Evolutionary conservation across 2,329 filamentous ascomycete species (phyloP).

Genomic region (Talaromyces pinophilus): DNA sequence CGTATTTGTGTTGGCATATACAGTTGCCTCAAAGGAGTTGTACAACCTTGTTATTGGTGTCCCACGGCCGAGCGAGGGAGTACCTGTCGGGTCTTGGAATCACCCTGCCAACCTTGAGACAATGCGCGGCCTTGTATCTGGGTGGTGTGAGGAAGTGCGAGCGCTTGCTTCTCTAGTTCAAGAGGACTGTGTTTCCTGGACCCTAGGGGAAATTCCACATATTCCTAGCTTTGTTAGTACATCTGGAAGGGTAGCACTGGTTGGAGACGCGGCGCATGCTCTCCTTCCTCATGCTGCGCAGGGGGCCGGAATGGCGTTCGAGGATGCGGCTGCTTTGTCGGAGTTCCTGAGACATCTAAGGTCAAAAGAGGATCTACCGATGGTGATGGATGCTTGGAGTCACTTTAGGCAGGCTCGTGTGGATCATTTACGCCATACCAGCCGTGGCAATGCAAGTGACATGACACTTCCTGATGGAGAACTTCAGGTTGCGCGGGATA

Average conservation of each 20-base stretch:
- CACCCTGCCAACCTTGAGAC: slow-evolving; percentile 10
- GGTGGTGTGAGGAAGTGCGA: slow-evolving; percentile 8
- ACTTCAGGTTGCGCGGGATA: slow-evolving; percentile 5
- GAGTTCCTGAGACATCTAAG: slow-evolving; percentile 4
- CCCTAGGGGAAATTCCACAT: not conserved
- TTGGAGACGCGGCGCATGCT: slow-evolving; percentile 67
- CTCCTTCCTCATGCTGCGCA: slow-evolving; percentile 64
- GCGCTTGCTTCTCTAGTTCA: slow-evolving; percentile 2
- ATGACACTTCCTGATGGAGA: slow-evolving; percentile 12
- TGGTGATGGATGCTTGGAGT: slow-evolving; percentile 8
- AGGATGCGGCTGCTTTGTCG: slow-evolving; percentile 52
- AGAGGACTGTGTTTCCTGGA: slow-evolving; percentile 11
- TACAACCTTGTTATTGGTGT: slow-evolving; percentile 9
- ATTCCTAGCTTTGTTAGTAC: slow-evolving; percentile 8
- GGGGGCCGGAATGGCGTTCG: slow-evolving; percentile 63
- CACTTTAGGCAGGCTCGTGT: slow-evolving; percentile 7
- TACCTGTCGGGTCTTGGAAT: slow-evolving; percentile 10
- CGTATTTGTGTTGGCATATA: not conserved
- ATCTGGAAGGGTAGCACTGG: slow-evolving; percentile 47
- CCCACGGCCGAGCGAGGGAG: slow-evolving; percentile 5
- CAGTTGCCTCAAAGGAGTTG: slow-evolving; percentile 8
- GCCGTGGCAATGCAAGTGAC: slow-evolving; percentile 6
- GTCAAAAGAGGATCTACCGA: slow-evolving; percentile 5
- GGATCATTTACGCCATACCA: slow-evolving; percentile 7
- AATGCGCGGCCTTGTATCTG: slow-evolving; percentile 2